phyloP scores from a whole-genome alignment of 345 rosid species.

The Populus alba region DNA sequence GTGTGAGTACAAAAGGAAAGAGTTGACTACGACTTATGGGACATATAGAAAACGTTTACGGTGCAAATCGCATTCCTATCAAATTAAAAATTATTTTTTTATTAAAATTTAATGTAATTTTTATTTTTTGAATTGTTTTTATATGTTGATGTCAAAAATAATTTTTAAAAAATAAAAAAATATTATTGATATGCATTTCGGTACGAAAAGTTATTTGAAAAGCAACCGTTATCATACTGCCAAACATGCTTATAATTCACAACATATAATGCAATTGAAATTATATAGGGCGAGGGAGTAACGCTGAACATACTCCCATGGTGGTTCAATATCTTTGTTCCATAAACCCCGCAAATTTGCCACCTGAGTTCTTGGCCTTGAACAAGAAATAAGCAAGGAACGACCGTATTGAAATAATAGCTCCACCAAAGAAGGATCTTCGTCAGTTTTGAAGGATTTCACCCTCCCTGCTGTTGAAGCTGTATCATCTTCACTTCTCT shows the following conservation, averaged over 20 bases:
- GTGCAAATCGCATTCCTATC: too few species aligned
- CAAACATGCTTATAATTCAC: too few species aligned
- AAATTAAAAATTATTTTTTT: too few species aligned
- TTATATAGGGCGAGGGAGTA: not conserved
- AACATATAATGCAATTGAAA: slow-evolving; percentile 10
- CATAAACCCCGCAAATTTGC: slow-evolving; percentile 94
- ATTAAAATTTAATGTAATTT: too few species aligned
- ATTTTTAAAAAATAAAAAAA: too few species aligned
- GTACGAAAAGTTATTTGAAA: too few species aligned
- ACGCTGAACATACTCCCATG: slow-evolving; percentile 73
- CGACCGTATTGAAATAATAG: slow-evolving; percentile 82
- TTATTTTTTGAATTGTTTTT: too few species aligned
- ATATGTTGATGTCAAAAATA: too few species aligned
- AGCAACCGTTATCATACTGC: too few species aligned
- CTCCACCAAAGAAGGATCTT: slow-evolving; percentile 85
- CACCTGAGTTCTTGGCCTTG: slow-evolving; percentile 89
- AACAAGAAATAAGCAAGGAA: slow-evolving; percentile 82
- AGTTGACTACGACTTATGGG: not conserved
- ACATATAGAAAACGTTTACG: too few species aligned
- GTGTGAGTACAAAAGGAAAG: not conserved
- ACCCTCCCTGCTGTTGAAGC: slow-evolving; percentile 71
- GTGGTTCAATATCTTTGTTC: slow-evolving; percentile 74
- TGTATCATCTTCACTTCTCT: slow-evolving; percentile 18
- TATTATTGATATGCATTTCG: too few species aligned
- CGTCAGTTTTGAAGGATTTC: slow-evolving; percentile 60